Evolutionary conservation across 2,329 filamentous ascomycete genomes (phyloP), one percentile per base, ranked within the genome.

Genomic region (Nothopassalora personata): DNA sequence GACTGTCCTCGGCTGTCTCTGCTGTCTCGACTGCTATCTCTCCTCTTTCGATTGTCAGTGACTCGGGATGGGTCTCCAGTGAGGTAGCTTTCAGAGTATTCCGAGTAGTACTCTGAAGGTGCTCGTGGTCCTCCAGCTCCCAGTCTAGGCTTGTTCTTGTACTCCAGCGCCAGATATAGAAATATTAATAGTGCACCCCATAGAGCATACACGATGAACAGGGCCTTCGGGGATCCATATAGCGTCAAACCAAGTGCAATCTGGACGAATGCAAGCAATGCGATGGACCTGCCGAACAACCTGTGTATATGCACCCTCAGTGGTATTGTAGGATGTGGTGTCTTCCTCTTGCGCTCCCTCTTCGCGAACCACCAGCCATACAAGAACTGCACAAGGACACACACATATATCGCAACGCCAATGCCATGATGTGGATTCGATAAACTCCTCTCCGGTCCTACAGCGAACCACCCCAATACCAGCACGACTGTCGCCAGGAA

Each of bases 381-480:
- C 2, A 92, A 69, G 15, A 86, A 81, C 71, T 94, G 90, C 4
- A 89, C 74, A 49, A 91, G 72, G 34, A 93, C 82, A 50, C 91
- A 75, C 48, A 86, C 82, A 70, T 91, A 93, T 49, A 95, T 84
- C 30, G 89, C 88, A 34, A 92, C 80, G 13, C 90, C 90, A 64
- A 94, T 93, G 61, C 88, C 89, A 73, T 95, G 90, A 71, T 95
- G 90, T 0, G 90, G 90, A 70, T 95, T 95, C 8, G 87, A 86
- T 68, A 91, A 75, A 64, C 83, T 89, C 60, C 89, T 81, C 48
- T 81, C 79, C 0, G 86, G 85, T 0, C 90, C 90, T 11, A 94
- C 90, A 10, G 90, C 89, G 66, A 91, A 86, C 76, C 84, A 92
- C 7, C 89, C 90, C 11, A 91, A 78, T 48, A 89, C 80, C 62